Evolutionary conservation across 2,329 filamentous ascomycete species (phyloP), one percentile per base, ranked within the genome.

Genomic region (Sporothrix luriei): DNA sequence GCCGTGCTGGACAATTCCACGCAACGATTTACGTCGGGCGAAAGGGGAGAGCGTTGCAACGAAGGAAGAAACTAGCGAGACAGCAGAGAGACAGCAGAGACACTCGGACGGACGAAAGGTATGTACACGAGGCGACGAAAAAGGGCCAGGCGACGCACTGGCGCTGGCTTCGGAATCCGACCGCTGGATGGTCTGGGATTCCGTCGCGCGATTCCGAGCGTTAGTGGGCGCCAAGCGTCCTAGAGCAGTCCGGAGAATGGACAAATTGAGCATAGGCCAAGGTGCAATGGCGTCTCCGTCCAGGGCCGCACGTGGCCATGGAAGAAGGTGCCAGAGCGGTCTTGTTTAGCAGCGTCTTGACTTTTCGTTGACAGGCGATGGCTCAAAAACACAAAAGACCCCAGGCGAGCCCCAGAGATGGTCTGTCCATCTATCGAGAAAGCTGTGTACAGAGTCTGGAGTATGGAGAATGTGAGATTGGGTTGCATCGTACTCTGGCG

Each of bases 261-360:
- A 33, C 9, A 9, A 5, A 33, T 33, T 33, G 40, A 11, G 40
- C 49, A 24, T 11, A 24, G 49, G 24, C 11, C 55, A 62, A 16
- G 57, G 57, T 38, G 26, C 24, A 3, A 19, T 62, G 38, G 40
- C 40, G 40, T 43, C 40, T 43, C 40, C 40, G 38, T 26, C 57
- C 57, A 62, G 57, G 57, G 21, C 13, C 4, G 43, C 57, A 62
- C 57, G 57, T 62, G 57, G 57, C 57, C 46, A 62, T 43, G 38
- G 43, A 38, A 21, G 26, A 26, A 33, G 38, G 57, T 16, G 40
- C 40, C 40, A 26, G 55, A 21, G n/a, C 57, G 33, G 57, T 26
- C 57, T 21, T 46, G 26, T 24, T 26, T 11, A n/a, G 21, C 9
- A 21, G 10, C 11, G 1, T 43, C 46, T 48, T 48, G 13, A 16